Percentiles rank a stretch among this genome's conserved stretches.
Conservation (phyloP, 164 flowering plant species). For the Cinnamomum micranthum region DNA sequence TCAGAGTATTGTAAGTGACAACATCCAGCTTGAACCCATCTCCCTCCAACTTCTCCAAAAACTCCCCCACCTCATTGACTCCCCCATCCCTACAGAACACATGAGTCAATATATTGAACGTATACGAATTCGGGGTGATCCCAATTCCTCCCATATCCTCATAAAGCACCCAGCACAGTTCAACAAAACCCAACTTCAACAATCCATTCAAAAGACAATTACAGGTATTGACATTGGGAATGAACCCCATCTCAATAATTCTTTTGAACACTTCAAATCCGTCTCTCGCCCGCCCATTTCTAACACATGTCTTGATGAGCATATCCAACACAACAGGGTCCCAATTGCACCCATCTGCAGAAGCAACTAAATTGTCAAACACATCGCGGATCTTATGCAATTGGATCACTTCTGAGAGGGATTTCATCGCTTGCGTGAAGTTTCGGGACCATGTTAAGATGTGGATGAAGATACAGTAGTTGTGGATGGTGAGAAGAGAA, state of each 20-base stretch:
- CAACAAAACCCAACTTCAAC: constrained; percentile 36
- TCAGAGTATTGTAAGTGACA: constrained; percentile 86
- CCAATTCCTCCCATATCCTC: constrained; percentile 60
- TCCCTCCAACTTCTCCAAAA: constrained; percentile 90
- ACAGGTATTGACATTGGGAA: constrained; percentile 52
- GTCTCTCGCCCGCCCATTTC: constrained; percentile 39
- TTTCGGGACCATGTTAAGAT: constrained; percentile 61
- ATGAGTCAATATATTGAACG: constrained; percentile 83
- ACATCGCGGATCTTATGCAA: constrained; percentile 30
- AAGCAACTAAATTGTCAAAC: constrained; percentile 40
- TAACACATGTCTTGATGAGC: constrained; percentile 79
- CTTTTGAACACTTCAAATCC: constrained; percentile 48
- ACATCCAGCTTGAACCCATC: constrained; percentile 85
- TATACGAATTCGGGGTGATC: constrained; percentile 47
- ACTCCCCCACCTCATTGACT: constrained; percentile 54
- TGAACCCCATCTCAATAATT: constrained; percentile 48
- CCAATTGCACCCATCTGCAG: constrained; percentile 60
- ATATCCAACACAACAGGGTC: constrained; percentile 72
- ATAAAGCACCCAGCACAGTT: constrained; percentile 69
- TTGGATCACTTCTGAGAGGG: constrained; percentile 46
- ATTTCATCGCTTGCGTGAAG: constrained; percentile 47
- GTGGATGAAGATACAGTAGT: constrained; percentile 67
- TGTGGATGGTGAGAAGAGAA: constrained; percentile 29
- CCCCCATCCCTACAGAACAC: constrained; percentile 61
- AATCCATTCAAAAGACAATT: constrained; percentile 69